Base-by-base conservation (phyloP, 495 filamentous ascomycete genomes). In the Delitschia confertaspora region DNA sequence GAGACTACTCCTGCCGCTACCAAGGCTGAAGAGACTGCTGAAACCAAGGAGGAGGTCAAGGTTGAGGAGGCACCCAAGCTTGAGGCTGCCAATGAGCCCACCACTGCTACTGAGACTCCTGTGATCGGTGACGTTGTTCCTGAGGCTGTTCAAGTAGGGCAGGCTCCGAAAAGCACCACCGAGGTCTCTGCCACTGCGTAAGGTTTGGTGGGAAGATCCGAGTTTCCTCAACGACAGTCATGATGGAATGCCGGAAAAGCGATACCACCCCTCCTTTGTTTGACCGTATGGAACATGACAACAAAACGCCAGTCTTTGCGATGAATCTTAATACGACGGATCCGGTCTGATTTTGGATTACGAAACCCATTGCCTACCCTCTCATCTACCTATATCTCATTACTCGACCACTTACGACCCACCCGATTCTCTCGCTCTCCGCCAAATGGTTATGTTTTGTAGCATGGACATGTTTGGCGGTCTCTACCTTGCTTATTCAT, bases 141-240 rank as follows among this genome's bases (percentile, higher is more conserved):
- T 0, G 62, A 66, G 27, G 53, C 60, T 11, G 60, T 64, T 35
- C 31, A 38, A 30, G 57, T 60, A 39, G 62, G 51, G 20, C 51
- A 62, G 52, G 41, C 56, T 33, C 54, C 66, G 17, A 53, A 61
- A 23, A 53, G 54, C 38, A 55, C 56, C 14, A 33, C 58, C 8
- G 19, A 63, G 39, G 67, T 69, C 38, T 50, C 65, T 45, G 57
- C 67, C 16, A 58, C 69, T 33, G 65, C 66, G 38, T 73, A 68
- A 60, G 53, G 53, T 53, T 30, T 51, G 53, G 53, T 53, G 49
- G 53, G 49, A 57, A 44, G 47, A 56, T 32, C 53, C 53, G 14
- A 45, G 44, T 11, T 42, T 47, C 36, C 22, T 53, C 39, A 25
- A 57, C 45, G 53, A 57, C 39, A 48, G 45, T 45, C 48, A 57